Percentiles rank a stretch among this genome's conserved stretches.
phyloP scores from a whole-genome alignment of 305 asterid species.

The Plantago coronopus region DNA sequence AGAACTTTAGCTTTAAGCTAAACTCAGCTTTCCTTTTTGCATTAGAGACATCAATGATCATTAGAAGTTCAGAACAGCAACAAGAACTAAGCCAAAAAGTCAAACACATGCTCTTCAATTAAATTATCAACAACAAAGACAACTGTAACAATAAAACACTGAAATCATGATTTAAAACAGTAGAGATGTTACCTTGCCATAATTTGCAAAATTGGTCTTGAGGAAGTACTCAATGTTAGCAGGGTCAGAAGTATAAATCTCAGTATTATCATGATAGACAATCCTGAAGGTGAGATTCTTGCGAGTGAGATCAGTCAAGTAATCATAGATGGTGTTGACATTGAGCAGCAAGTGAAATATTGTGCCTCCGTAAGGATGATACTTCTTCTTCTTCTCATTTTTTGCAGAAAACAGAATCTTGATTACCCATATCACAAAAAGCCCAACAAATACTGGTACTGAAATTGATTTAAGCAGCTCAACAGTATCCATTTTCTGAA shows the following conservation, averaged over 20 bases:
- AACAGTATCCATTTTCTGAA: conserved; percentile 7
- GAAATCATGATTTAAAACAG: not conserved
- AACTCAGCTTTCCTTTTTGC: not conserved
- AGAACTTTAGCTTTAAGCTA: not conserved
- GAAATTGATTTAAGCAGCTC: conserved; percentile 3
- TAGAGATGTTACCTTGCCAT: conserved; percentile 46
- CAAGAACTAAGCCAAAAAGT: not conserved
- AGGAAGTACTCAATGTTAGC: conserved; percentile 60
- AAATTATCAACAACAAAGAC: not conserved
- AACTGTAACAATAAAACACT: not conserved
- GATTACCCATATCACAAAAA: conserved; percentile 10
- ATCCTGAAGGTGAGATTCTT: conserved; percentile 51
- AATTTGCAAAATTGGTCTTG: conserved; percentile 59
- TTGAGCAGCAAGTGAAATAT: conserved; percentile 43
- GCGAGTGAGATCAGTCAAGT: conserved; percentile 40
- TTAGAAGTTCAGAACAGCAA: not conserved
- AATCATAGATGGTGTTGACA: conserved; percentile 37
- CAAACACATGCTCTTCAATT: not conserved
- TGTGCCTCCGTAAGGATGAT: conserved; percentile 56
- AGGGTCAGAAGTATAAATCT: conserved; percentile 61
- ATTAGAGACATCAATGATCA: not conserved
- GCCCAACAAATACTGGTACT: conserved; percentile 21
- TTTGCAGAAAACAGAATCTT: conserved; percentile 8
- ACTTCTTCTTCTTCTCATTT: conserved; percentile 31
- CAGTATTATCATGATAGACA: conserved; percentile 35